These are phyloP conservation scores for Pythium graminicola DNA, from an alignment of 352 stramenopile genomes.

Conservation along the genomic window DNA sequence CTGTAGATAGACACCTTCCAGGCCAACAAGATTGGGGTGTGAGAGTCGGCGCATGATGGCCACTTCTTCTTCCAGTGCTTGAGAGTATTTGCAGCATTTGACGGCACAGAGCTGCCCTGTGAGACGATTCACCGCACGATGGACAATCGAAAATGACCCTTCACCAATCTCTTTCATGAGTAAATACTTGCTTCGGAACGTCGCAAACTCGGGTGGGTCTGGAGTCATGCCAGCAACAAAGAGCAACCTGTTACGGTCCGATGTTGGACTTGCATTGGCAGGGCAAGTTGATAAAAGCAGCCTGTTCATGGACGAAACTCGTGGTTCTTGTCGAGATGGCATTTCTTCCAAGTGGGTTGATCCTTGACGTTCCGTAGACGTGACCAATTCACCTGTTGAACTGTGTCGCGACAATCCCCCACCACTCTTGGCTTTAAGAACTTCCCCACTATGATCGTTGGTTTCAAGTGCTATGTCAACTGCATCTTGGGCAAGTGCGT, in stretches of 20 bases:
- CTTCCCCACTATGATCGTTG: not conserved
- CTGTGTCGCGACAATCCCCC: not conserved
- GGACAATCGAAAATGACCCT: constrained; percentile 79
- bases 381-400: constrained; percentile 8
- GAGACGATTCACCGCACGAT: constrained; percentile 61
- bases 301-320: constrained; percentile 13
- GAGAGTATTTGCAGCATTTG: constrained; percentile 69
- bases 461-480: constrained; percentile 14
- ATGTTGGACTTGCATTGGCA: not conserved
- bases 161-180: constrained; percentile 79
- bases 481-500: constrained; percentile 21
- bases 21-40: constrained; percentile 59
- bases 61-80: constrained; percentile 63
- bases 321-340: not conserved
- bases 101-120: constrained; percentile 58
- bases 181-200: constrained; percentile 56
- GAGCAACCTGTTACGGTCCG: constrained; percentile 6
- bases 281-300: not conserved
- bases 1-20: constrained; percentile 66
- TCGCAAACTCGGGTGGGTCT: constrained; percentile 41
- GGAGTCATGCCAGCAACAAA: constrained; percentile 25
- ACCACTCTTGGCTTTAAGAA: not conserved
- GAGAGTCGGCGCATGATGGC: constrained; percentile 48
- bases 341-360: not conserved
- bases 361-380: constrained; percentile 12